These are phyloP conservation scores for Diplogelasinospora grovesii DNA, from an alignment of 495 filamentous ascomycete genomes.

Conservation along the genomic window DNA sequence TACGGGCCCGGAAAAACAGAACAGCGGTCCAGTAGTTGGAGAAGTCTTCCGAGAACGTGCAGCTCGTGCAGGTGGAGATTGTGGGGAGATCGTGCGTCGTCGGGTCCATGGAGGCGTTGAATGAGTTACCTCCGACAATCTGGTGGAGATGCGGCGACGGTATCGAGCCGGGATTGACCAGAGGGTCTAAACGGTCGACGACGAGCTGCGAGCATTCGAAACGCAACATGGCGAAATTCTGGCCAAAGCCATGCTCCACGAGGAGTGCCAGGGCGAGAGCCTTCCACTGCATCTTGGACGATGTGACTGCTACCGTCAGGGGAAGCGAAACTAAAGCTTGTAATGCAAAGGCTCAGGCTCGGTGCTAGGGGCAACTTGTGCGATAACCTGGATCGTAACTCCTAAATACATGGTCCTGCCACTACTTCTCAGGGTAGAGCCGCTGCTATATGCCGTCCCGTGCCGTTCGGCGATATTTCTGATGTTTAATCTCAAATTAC, in stretches of 20 bases:
- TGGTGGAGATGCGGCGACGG: constrained; percentile 17
- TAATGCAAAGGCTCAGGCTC: too few species aligned
- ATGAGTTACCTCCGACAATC: constrained; percentile 21
- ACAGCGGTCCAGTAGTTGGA: constrained; percentile 36
- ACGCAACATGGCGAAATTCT: constrained; percentile 33
- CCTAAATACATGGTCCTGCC: too few species aligned
- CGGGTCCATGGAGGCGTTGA: constrained; percentile 19
- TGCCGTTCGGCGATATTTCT: too few species aligned
- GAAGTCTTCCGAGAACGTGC: constrained; percentile 24
- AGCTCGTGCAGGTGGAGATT: constrained; percentile 22
- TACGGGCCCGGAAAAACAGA: constrained; percentile 27
- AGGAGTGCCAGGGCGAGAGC: constrained; percentile 27
- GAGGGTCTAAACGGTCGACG: constrained; percentile 57
- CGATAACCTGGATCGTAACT: too few species aligned
- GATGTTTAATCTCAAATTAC: too few species aligned
- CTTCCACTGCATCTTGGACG: constrained; percentile 33
- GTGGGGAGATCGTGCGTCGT: constrained; percentile 21
- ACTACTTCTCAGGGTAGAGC: too few species aligned
- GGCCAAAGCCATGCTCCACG: constrained; percentile 24
- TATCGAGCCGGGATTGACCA: constrained; percentile 9
- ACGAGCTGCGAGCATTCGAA: constrained; percentile 46
- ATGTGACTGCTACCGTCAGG: constrained; percentile 16
- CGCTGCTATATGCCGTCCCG: too few species aligned
- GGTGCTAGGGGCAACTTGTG: too few species aligned
- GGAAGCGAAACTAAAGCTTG: too few species aligned